Conservation (phyloP, 345 rosid species). For the Eucalyptus victrix region DNA sequence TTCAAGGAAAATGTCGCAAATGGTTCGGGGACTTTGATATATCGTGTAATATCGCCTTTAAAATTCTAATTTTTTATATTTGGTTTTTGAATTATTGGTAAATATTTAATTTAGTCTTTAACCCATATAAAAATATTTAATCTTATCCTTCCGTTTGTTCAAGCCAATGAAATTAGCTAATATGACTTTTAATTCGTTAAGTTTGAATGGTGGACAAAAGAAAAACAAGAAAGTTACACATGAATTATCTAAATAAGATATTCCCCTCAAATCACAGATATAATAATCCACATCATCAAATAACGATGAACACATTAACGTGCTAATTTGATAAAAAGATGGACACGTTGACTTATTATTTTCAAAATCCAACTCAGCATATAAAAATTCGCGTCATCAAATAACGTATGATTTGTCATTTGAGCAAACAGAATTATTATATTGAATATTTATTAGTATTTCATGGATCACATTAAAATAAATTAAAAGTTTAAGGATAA, state of each 20-base stretch:
- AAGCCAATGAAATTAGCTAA: background rate
- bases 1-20: background rate
- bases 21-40: background rate
- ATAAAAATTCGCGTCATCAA: accelerated
- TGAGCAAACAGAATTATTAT: background rate
- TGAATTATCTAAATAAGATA: background rate
- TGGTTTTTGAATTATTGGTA: accelerated
- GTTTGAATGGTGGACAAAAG: background rate
- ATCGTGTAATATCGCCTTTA: background rate
- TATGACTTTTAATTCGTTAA: background rate
- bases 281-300: background rate
- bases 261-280: background rate
- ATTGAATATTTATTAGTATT: background rate
- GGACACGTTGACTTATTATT: background rate
- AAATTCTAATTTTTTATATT: background rate
- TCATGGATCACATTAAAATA: accelerated
- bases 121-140: background rate
- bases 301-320: accelerated
- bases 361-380: too few relatives aligned
- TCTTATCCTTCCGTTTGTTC: accelerated
- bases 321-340: accelerated
- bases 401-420: accelerated
- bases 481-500: accelerated
- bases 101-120: background rate
- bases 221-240: background rate